These are phyloP conservation scores for Piper betle DNA, from an alignment of 164 flowering plant species.

Conservation along the genomic window DNA sequence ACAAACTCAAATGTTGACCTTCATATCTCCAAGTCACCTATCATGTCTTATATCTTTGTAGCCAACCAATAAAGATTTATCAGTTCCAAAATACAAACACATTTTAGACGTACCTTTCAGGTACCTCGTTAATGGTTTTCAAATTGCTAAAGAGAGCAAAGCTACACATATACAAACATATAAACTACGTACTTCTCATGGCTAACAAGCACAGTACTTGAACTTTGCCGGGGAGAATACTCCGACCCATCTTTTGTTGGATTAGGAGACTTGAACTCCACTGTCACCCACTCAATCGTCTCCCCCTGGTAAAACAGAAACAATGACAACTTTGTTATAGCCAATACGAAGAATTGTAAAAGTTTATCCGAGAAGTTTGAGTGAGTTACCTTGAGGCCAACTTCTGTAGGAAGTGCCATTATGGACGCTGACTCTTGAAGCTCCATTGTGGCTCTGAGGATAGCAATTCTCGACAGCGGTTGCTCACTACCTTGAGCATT, in stretches of 20 bases:
- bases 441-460: conserved; percentile 33
- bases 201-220: conserved; percentile 16
- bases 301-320: conserved; percentile 23
- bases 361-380: not conserved
- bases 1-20: too few relatives aligned
- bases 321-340: not conserved
- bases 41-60: too few relatives aligned
- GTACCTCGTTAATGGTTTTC: too few relatives aligned
- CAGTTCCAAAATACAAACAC: too few relatives aligned
- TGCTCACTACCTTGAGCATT: conserved; percentile 20
- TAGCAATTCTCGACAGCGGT: conserved; percentile 50
- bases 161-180: too few relatives aligned
- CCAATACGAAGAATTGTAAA: not conserved
- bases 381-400: conserved; percentile 23
- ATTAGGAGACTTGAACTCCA: conserved; percentile 15
- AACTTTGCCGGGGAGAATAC: conserved; percentile 26
- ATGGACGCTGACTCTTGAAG: conserved; percentile 32
- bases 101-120: too few relatives aligned
- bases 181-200: not conserved
- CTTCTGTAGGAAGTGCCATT: conserved; percentile 45
- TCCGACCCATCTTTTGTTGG: conserved; percentile 17
- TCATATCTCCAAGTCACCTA: too few relatives aligned
- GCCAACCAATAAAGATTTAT: too few relatives aligned
- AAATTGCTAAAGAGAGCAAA: too few relatives aligned
- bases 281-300: conserved; percentile 40